A percentile compares a stretch with the other conserved stretches of the same genome.
phyloP scores from a whole-genome alignment of 1,139 yeast species.

The Pichia sp. region DNA sequence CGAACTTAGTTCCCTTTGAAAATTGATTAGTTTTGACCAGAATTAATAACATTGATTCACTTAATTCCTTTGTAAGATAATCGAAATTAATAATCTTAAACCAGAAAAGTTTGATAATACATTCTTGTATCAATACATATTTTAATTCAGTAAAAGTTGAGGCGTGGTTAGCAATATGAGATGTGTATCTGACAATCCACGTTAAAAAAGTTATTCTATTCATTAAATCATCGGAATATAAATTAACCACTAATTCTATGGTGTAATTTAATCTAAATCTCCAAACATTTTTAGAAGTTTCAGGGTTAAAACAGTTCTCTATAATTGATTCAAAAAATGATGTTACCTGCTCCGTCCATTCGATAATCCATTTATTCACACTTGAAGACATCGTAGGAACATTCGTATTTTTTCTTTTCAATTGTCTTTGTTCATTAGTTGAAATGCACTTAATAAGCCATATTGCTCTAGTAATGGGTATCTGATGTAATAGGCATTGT shows the following conservation, averaged over 20 bases:
- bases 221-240: slow-evolving; percentile 62
- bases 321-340: slow-evolving; percentile 53
- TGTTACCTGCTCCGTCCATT: slow-evolving; percentile 80
- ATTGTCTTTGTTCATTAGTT: slow-evolving; percentile 68
- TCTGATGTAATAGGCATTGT: slow-evolving; percentile 54
- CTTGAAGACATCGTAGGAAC: slow-evolving; percentile 28
- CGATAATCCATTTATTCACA: slow-evolving; percentile 65
- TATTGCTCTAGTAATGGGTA: slow-evolving; percentile 73
- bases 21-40: slow-evolving; percentile 20
- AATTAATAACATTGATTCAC: slow-evolving; percentile 44
- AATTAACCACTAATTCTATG: slow-evolving; percentile 51
- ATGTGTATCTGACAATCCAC: slow-evolving; percentile 55
- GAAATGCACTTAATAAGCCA: slow-evolving; percentile 90
- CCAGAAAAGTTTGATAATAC: slow-evolving; percentile 69
- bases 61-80: slow-evolving; percentile 52
- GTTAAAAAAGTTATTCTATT: slow-evolving; percentile 57
- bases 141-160: slow-evolving; percentile 19
- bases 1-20: slow-evolving; percentile 15
- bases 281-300: slow-evolving; percentile 39
- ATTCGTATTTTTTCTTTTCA: slow-evolving; percentile 43
- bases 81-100: slow-evolving; percentile 50
- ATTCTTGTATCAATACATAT: slow-evolving; percentile 37
- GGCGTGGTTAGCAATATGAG: slow-evolving; percentile 36
- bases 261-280: slow-evolving; percentile 52
- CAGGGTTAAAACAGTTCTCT: slow-evolving; percentile 30